Evolutionary conservation across 306 rosid species (phyloP).

Genomic region (Urtica urens): DNA sequence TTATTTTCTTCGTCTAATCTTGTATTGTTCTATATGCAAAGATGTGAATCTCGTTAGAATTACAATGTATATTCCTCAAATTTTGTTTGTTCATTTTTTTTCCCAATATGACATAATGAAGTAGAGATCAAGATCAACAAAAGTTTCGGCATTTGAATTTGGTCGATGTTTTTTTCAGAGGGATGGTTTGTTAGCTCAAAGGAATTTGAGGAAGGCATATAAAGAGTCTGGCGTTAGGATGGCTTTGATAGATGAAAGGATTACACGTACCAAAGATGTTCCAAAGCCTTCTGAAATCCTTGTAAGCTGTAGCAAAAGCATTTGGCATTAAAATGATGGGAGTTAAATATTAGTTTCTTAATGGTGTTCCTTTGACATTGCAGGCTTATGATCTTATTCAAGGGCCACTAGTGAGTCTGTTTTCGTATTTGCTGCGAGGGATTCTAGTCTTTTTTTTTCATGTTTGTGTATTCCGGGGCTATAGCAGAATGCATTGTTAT

Average conservation of each 20-base stretch:
- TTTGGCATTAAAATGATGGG: background rate
- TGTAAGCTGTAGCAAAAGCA: conserved; percentile 28
- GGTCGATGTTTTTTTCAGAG: conserved; percentile 28
- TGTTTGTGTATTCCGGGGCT: too few relatives aligned
- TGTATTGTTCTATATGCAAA: background rate
- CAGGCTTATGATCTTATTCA: conserved; percentile 89
- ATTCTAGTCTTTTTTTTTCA: background rate
- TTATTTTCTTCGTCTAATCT: background rate
- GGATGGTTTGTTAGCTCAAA: conserved; percentile 25
- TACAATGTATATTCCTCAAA: background rate
- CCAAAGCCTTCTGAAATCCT: conserved; percentile 41
- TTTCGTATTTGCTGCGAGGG: background rate
- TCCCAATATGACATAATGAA: too few relatives aligned
- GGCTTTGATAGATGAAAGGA: conserved; percentile 49
- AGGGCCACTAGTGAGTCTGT: conserved; percentile 74
- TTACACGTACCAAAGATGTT: conserved; percentile 24
- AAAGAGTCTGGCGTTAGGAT: conserved; percentile 30
- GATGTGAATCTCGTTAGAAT: background rate
- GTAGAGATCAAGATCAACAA: background rate
- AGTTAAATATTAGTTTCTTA: background rate
- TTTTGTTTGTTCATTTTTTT: background rate
- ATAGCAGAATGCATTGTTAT: too few relatives aligned
- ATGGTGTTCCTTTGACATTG: conserved; percentile 13
- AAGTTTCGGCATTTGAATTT: background rate
- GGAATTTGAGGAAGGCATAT: conserved; percentile 12